A percentile compares a stretch with the other conserved stretches of the same genome.
These are phyloP conservation scores for Teratosphaeria destructans DNA, from an alignment of 2,329 filamentous ascomycete species.

Conservation along the genomic window DNA sequence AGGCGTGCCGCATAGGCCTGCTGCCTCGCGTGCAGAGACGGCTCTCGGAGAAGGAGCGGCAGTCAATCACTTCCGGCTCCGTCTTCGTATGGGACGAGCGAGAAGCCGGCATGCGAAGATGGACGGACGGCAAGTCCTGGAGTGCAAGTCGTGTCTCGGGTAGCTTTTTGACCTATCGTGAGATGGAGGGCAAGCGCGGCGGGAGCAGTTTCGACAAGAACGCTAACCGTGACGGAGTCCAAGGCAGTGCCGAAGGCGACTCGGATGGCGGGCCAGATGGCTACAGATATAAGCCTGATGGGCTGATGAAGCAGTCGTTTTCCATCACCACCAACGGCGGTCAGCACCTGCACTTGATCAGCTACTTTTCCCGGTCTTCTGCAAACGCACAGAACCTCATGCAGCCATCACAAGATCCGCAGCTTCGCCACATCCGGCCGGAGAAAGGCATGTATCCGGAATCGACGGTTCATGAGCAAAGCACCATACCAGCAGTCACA, in stretches of 20 bases:
- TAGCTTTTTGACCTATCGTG: slow-evolving; percentile 92
- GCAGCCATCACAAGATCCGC: slow-evolving; percentile 72
- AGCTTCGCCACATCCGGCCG: slow-evolving; percentile 71
- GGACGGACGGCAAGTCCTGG: slow-evolving; percentile 99
- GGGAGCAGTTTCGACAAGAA: slow-evolving; percentile 51
- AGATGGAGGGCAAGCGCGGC: slow-evolving; percentile 97
- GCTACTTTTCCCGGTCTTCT: slow-evolving; percentile 81
- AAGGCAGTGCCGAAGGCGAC: slow-evolving; percentile 66
- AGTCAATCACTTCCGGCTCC: slow-evolving; percentile 90
- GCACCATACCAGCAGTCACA: slow-evolving; percentile 70
- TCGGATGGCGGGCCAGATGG: slow-evolving; percentile 71
- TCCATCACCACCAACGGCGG: slow-evolving; percentile 88
- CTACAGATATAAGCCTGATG: slow-evolving; percentile 90
- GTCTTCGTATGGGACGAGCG: slow-evolving; percentile 99
- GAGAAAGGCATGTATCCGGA: slow-evolving; percentile 96
- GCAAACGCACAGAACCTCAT: slow-evolving; percentile 61
- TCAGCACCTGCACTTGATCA: slow-evolving; percentile 93
- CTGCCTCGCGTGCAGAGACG: slow-evolving; percentile 85
- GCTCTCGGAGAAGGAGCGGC: slow-evolving; percentile 91
- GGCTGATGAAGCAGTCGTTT: slow-evolving; percentile 98
- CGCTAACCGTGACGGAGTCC: slow-evolving; percentile 62
- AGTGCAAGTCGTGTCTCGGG: slow-evolving; percentile 94
- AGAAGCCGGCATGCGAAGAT: slow-evolving; percentile 94
- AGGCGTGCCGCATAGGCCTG: slow-evolving; percentile 82
- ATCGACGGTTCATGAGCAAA: slow-evolving; percentile 78